phyloP scores from a whole-genome alignment of 805 yeast genomes.

The Wickerhamiella musiphila region DNA sequence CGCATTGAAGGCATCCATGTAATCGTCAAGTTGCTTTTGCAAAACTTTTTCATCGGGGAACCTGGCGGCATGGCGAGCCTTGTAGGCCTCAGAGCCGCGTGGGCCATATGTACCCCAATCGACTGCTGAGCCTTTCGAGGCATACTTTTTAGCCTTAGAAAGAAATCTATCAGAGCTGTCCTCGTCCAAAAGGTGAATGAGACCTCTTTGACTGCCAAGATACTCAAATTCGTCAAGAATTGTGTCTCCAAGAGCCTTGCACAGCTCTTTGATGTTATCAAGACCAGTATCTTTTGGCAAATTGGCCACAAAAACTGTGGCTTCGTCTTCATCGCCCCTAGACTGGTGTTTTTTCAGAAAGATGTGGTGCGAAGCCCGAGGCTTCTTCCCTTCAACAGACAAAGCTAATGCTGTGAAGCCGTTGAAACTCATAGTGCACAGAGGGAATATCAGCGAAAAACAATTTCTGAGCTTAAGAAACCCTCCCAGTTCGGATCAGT shows the following conservation, averaged over 20 bases:
- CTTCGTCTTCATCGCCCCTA: conserved; percentile 27
- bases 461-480: no score
- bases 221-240: conserved; percentile 19
- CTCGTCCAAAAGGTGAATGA: conserved; percentile 59
- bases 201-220: conserved; percentile 31
- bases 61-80: conserved; percentile 20
- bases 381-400: conserved; percentile 1
- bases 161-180: conserved; percentile 48
- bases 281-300: conserved; percentile 48
- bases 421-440: not conserved
- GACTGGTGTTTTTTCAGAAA: conserved; percentile 40
- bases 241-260: conserved; percentile 32
- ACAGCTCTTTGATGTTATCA: conserved; percentile 35
- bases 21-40: conserved; percentile 37
- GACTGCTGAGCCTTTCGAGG: conserved; percentile 13
- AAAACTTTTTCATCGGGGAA: conserved; percentile 32
- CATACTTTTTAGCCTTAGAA: conserved; percentile 37
- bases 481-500: no score
- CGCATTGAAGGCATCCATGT: conserved; percentile 49
- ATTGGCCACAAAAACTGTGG: conserved; percentile 56
- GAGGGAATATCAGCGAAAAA: not conserved
- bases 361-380: conserved; percentile 32
- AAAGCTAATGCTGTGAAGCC: not conserved
- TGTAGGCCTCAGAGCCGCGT: conserved; percentile 24
- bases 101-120: conserved; percentile 26